Conservation (phyloP, 805 yeast genomes). For the Saccharomyces jurei region DNA sequence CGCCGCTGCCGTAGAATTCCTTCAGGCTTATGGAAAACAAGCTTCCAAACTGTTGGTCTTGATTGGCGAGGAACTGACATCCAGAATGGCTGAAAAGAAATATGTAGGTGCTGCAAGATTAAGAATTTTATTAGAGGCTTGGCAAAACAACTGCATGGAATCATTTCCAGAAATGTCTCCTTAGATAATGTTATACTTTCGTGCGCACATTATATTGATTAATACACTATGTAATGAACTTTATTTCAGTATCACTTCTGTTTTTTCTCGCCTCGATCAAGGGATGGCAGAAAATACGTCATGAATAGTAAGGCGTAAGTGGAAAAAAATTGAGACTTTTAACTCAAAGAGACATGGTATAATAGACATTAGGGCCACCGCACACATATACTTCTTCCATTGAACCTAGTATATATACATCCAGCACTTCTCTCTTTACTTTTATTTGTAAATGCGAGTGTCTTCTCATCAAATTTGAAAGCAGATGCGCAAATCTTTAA, state of each 20-base stretch:
- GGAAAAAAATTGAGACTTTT: neutral
- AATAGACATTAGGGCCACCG: neutral
- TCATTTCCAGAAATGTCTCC: constrained; percentile 31
- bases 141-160: constrained; percentile 44
- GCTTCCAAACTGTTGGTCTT: constrained; percentile 51
- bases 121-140: constrained; percentile 72
- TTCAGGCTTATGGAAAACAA: constrained; percentile 57
- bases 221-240: neutral
- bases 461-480: neutral
- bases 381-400: neutral
- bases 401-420: neutral
- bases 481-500: constrained; percentile 1
- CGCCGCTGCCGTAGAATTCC: constrained; percentile 52
- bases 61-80: constrained; percentile 45
- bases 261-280: neutral
- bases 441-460: neutral
- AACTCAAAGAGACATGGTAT: neutral
- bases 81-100: constrained; percentile 40
- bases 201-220: neutral
- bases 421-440: neutral
- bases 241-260: neutral
- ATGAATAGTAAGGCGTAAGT: neutral
- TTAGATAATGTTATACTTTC: constrained; percentile 3
- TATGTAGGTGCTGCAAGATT: constrained; percentile 77
- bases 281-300: neutral